A percentile compares a stretch with the other conserved stretches of the same genome.
Conservation (phyloP, 2,329 filamentous ascomycete species). For the Fusarium citri region DNA sequence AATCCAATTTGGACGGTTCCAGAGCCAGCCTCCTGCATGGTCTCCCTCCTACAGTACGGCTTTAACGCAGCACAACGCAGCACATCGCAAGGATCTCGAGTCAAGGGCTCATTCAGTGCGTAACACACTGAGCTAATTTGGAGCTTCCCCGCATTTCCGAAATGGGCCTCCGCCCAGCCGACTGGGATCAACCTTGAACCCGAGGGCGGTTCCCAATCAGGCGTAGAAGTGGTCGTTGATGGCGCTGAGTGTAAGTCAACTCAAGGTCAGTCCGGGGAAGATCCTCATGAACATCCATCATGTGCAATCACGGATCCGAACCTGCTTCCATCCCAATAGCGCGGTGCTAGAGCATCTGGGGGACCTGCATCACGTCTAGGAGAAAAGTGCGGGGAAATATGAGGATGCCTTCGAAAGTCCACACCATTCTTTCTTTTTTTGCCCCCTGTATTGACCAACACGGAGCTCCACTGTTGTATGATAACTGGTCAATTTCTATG, state of each 20-base stretch:
- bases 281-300: constrained; percentile 19
- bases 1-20: background rate
- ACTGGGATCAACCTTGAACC: constrained; percentile 41
- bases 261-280: constrained; percentile 33
- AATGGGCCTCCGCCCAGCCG: constrained; percentile 41
- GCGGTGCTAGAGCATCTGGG: constrained; percentile 35
- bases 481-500: background rate
- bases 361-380: constrained; percentile 22
- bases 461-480: constrained; percentile 20
- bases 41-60: background rate
- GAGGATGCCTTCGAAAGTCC: constrained; percentile 25
- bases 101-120: constrained; percentile 30
- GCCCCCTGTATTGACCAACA: constrained; percentile 1
- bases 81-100: constrained; percentile 23
- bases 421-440: constrained; percentile 7
- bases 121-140: constrained; percentile 10
- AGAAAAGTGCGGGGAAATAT: constrained; percentile 36
- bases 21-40: background rate
- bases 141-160: constrained; percentile 44
- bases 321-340: constrained; percentile 32
- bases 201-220: constrained; percentile 28
- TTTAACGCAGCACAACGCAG: constrained; percentile 8
- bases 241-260: constrained; percentile 21
- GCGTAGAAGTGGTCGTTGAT: constrained; percentile 16
- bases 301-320: constrained; percentile 41